Evolutionary conservation across 129 eudicot genomes (phyloP), one percentile per base, ranked within the genome.

Genomic region (Lonicera japonica): DNA sequence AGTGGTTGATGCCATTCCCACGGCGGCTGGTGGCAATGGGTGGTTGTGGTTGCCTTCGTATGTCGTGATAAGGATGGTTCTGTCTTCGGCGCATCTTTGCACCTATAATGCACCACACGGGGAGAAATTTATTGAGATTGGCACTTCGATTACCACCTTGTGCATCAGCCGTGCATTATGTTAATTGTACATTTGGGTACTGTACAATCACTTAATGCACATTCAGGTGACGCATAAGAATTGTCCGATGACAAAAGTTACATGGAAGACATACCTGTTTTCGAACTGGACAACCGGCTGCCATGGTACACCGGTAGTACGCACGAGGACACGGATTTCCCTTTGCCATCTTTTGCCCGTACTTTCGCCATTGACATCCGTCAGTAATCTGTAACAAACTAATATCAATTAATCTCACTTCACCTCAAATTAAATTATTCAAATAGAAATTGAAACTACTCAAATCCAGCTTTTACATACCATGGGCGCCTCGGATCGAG

Each of bases 271-370:
- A 57, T 74, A 82, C 87, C 25, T 82, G 87, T 64, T 82, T 82
- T 57, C 87, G 79, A 68, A 82, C 87, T 25, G 83, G 81, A 61
- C 87, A 82, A 70, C 83, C 83, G 8, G 61, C 75, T 2, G 83
- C 83, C 87, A 82, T 82, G 60, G 87, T 82, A 66, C 87, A 82
- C 56, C 87, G 77, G 22, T 82, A 82, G 54, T 82, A 82, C 11
- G 87, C 87, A n/a, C 87, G 77, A 61, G 87, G 87, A 60, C 87
- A 82, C 9, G 87, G 87, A 66, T 82, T 82, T 21, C 87, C 87
- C 68, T 82, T 82, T 0, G 87, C 87, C 78, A 82, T 77, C 63
- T 82, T 82, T 51, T 82, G 87, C 5, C 87, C 87, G 38, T 82
- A 82, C 52, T 82, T 82, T 54, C 87, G 25, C 87, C 87, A 82